Evolutionary conservation across 805 yeast genomes (phyloP).

Genomic region (Metschnikowia rubicola): DNA sequence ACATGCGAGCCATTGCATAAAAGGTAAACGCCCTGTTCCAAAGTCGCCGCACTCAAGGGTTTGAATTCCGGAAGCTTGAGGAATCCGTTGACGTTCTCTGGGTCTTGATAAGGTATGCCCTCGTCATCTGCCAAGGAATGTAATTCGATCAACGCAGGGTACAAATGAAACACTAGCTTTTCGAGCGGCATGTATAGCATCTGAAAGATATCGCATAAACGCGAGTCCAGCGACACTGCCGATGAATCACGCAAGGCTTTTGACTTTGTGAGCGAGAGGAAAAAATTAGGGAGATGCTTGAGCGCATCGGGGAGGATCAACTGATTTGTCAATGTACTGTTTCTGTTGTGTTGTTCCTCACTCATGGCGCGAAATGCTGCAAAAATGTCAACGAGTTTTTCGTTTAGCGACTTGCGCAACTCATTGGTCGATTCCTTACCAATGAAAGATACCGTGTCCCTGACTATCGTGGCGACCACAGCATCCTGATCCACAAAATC

Average conservation of each 20-base stretch:
- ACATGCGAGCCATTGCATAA: conserved; percentile 64
- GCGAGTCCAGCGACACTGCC: conserved; percentile 55
- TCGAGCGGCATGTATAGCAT: conserved; percentile 55
- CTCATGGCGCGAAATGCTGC: conserved; percentile 51
- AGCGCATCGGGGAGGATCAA: conserved; percentile 80
- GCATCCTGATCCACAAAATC: conserved; percentile 70
- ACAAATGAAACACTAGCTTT: conserved; percentile 59
- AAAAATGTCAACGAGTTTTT: conserved; percentile 42
- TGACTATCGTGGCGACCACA: conserved; percentile 35
- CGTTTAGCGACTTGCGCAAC: conserved; percentile 37
- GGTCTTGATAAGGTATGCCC: conserved; percentile 24
- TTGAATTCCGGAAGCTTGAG: conserved; percentile 50
- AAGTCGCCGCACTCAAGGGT: conserved; percentile 40
- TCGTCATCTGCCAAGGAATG: conserved; percentile 63
- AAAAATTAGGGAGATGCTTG: conserved; percentile 62
- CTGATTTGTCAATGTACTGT: conserved; percentile 46
- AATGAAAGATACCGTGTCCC: conserved; percentile 39
- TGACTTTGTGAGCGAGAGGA: conserved; percentile 68
- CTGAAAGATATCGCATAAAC: conserved; percentile 52
- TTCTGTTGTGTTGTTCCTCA: conserved; percentile 35
- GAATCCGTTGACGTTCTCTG: conserved; percentile 42
- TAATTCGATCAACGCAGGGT: conserved; percentile 75
- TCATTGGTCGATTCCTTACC: conserved; percentile 39
- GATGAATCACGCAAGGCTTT: conserved; percentile 54
- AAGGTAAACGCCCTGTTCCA: conserved; percentile 74